A percentile compares a stretch with the other conserved stretches of the same genome.
Evolutionary conservation across 345 rosid species (phyloP).

Genomic region (Citrus maxima): DNA sequence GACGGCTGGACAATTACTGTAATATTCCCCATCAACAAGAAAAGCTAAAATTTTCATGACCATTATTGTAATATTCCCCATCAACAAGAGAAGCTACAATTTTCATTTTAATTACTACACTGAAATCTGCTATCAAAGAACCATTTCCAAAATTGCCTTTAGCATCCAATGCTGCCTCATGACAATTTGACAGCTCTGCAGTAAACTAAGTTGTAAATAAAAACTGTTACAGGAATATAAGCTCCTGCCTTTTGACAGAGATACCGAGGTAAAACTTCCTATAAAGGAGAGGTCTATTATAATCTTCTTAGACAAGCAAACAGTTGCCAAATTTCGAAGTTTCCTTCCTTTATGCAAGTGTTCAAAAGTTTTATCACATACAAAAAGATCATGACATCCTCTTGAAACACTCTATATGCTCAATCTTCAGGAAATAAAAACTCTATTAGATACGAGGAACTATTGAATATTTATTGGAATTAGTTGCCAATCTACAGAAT

Average conservation of each 20-base stretch:
- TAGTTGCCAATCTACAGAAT: neutral
- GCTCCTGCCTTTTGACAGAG: neutral
- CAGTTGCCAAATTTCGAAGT: neutral
- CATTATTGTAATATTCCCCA: neutral
- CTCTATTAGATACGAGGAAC: neutral
- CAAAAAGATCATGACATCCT: neutral
- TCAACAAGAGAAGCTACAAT: neutral
- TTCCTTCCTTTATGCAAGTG: neutral
- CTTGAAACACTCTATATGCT: neutral
- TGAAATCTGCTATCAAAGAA: neutral
- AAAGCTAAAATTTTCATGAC: neutral
- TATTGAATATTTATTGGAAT: neutral
- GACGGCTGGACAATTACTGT: neutral
- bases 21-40: neutral
- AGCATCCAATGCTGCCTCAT: neutral
- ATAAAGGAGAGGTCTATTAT: neutral
- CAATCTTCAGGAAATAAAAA: neutral
- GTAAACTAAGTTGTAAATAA: neutral
- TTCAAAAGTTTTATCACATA: neutral
- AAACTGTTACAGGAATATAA: neutral
- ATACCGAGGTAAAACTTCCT: neutral
- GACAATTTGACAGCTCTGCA: neutral
- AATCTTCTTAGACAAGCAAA: neutral
- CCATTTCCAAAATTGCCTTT: neutral
- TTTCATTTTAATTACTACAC: neutral